These are phyloP conservation scores for Alternaria sp. DNA, from an alignment of 2,329 filamentous ascomycete genomes.

Conservation along the genomic window DNA sequence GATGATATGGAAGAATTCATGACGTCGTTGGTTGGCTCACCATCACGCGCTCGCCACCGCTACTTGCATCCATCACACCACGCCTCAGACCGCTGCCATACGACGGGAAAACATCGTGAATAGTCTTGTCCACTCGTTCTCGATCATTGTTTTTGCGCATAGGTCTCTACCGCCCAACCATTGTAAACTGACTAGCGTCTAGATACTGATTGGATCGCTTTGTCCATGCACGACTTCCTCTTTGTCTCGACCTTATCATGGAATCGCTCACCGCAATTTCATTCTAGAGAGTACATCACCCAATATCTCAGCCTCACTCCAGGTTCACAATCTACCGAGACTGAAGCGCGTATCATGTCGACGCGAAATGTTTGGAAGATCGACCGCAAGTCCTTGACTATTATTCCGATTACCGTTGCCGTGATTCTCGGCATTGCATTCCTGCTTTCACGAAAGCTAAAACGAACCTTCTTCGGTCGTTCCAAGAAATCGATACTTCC, in stretches of 20 bases:
- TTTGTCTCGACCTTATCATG: neutral
- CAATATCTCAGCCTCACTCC: neutral
- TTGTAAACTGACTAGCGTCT: neutral
- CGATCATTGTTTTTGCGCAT: neutral
- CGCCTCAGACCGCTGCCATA: neutral
- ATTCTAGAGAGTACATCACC: neutral
- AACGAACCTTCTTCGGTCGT: neutral
- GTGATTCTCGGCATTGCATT: neutral
- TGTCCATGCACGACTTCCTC: neutral
- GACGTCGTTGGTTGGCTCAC: slow-evolving; percentile 17
- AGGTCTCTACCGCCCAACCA: neutral
- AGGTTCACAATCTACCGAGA: neutral
- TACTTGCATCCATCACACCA: slow-evolving; percentile 7
- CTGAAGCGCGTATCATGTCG: neutral
- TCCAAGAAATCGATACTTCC: neutral
- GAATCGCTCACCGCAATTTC: neutral
- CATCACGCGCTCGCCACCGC: slow-evolving; percentile 11
- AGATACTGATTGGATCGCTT: neutral
- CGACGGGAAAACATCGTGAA: neutral
- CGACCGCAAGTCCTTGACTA: neutral
- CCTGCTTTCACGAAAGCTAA: neutral
- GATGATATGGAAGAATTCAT: slow-evolving; percentile 7
- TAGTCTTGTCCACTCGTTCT: neutral
- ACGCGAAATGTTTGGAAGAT: neutral
- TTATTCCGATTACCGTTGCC: neutral